Evolutionary conservation across 345 rosid genomes (phyloP), one percentile per base, ranked within the genome.

Genomic region (Nasturtium officinale): DNA sequence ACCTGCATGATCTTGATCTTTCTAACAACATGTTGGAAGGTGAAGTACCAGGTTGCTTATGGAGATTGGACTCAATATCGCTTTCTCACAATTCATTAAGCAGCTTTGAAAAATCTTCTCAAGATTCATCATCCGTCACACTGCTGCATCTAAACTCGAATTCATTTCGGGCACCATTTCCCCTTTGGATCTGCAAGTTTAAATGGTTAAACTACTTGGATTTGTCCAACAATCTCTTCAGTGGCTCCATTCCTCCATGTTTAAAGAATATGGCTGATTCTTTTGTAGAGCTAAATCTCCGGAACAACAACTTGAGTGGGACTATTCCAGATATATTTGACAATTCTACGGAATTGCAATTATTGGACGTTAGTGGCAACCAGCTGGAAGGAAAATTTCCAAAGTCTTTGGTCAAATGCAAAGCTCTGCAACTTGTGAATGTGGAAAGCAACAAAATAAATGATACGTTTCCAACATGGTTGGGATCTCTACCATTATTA

Each of bases 181-280:
- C 87, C 0, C 2, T 5, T 0, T 81, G 83, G 17, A 7, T 84
- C 4, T 85, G 87, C 83, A 76, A 13, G 16, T 35, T 56, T 2
- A 2, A 0, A 4, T 1, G 0, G 47, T 74, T 85, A 2, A 1
- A 8, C 60, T 70, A 78, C 7, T 79, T 87, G 23, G 82, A 83
- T 55, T 5, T 83, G 53, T 87, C 91, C 0, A 25, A 56, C 47
- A 87, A 87, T 30, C 35, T 30, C 3, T 73, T 87, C 68, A 59
- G 0, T 10, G 84, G 84, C 21, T 2, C 2, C 0, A 55, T 87
- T 23, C 89, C 84, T 16, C 5, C 16, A 28, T 78, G 86, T 62
- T 29, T 77, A 8, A 16, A 42, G 9, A 13, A 68, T 0, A n/a
- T n/a, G n/a, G n/a, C 13, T 53, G 9, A n/a, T 21, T 17, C 16